Conservation (phyloP, 352 stramenopile species). For the Aphanomyces invadans region DNA sequence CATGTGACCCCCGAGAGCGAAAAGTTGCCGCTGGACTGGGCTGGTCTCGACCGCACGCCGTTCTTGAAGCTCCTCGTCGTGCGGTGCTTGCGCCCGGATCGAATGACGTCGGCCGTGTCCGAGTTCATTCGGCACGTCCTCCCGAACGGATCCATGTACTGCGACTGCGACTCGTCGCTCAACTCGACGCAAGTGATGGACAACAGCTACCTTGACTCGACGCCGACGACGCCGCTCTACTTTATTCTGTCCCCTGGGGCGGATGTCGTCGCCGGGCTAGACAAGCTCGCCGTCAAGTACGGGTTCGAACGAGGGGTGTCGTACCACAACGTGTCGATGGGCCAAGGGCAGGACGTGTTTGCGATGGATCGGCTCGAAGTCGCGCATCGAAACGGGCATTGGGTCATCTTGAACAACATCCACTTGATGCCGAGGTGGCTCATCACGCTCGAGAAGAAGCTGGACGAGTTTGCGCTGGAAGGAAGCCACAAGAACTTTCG, state of each 20-base stretch:
- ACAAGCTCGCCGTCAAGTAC: slow-evolving; percentile 92
- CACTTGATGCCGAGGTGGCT: slow-evolving; percentile 96
- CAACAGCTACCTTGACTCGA: slow-evolving; percentile 91
- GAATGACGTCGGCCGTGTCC: slow-evolving; percentile 91
- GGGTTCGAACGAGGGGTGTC: slow-evolving; percentile 92
- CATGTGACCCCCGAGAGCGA: slow-evolving; percentile 92
- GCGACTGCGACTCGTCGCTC: slow-evolving; percentile 94
- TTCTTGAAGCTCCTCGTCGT: slow-evolving; percentile 97
- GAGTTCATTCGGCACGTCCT: slow-evolving; percentile 93
- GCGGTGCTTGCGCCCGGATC: slow-evolving; percentile 88
- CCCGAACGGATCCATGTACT: slow-evolving; percentile 90
- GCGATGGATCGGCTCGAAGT: slow-evolving; percentile 93
- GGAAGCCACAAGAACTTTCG: slow-evolving; percentile 92
- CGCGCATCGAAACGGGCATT: slow-evolving; percentile 93
- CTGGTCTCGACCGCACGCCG: slow-evolving; percentile 89
- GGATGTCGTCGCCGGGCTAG: slow-evolving; percentile 93
- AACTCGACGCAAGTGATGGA: slow-evolving; percentile 95
- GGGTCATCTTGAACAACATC: slow-evolving; percentile 98
- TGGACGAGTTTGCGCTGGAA: slow-evolving; percentile 92
- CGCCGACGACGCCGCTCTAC: slow-evolving; percentile 92
- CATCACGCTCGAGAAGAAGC: slow-evolving; percentile 94
- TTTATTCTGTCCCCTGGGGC: slow-evolving; percentile 95
- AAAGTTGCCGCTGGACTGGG: slow-evolving; percentile 96
- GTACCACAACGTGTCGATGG: slow-evolving; percentile 98
- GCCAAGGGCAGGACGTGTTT: slow-evolving; percentile 93